phyloP scores from a whole-genome alignment of 306 rosid species.

The Vigna hirtella region DNA sequence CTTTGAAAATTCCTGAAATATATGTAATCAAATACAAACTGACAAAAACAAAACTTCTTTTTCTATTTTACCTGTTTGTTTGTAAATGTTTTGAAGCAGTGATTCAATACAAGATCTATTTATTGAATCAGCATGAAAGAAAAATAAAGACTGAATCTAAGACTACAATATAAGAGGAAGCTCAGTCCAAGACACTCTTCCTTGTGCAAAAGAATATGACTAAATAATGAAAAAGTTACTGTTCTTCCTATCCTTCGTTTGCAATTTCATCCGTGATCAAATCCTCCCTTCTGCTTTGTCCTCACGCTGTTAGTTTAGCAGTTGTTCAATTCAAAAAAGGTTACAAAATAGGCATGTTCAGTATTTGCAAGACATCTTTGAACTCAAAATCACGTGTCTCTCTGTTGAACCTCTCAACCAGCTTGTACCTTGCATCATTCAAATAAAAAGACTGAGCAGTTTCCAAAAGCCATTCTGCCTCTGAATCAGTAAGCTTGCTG shows the following conservation, averaged over 20 bases:
- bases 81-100: too few relatives aligned
- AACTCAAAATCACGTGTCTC: constrained; percentile 89
- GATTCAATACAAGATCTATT: constrained; percentile 2
- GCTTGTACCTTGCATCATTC: constrained; percentile 75
- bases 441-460: constrained; percentile 83
- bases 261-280: constrained; percentile 27
- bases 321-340: constrained; percentile 28
- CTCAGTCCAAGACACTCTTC: constrained; percentile 21
- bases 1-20: too few relatives aligned
- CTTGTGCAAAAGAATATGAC: neutral
- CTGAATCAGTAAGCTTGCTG: constrained; percentile 79
- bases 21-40: too few relatives aligned
- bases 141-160: neutral
- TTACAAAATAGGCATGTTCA: constrained; percentile 79
- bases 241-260: neutral
- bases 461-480: constrained; percentile 88
- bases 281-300: constrained; percentile 27
- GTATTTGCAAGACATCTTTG: constrained; percentile 82
- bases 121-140: constrained; percentile 14
- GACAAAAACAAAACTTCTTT: too few relatives aligned
- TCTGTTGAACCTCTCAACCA: constrained; percentile 87
- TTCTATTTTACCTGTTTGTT: too few relatives aligned
- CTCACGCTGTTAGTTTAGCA: neutral
- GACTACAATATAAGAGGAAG: neutral
- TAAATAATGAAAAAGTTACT: constrained; percentile 5